These are phyloP conservation scores for Epipyxis sp. DNA, from an alignment of 108 stramenopile genomes.

Conservation along the genomic window DNA sequence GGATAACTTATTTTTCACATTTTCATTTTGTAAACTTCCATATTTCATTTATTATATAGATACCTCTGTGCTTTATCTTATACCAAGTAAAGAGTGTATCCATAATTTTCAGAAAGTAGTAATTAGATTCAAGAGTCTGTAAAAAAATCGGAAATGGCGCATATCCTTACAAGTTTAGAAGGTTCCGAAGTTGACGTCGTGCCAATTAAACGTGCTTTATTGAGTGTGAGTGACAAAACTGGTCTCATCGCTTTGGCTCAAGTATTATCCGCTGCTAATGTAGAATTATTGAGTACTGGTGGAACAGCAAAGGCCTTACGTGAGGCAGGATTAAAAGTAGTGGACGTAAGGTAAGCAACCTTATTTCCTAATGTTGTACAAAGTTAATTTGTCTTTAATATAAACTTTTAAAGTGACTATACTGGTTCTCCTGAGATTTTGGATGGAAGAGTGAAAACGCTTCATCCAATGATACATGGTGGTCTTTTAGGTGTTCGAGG, in stretches of 20 bases:
- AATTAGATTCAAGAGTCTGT: no score
- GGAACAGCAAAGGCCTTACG: constrained; percentile 76
- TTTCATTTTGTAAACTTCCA: no score
- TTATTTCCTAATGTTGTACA: no score
- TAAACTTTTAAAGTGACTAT: no score
- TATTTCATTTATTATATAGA: no score
- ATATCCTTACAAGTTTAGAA: constrained; percentile 12
- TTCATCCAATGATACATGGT: constrained; percentile 97
- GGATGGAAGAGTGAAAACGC: constrained; percentile 97
- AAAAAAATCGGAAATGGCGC: constrained; percentile 22
- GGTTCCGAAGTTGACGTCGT: constrained; percentile 66
- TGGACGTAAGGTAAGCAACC: no score
- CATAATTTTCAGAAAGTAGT: no score
- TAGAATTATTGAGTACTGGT: constrained; percentile 91
- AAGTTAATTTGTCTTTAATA: no score
- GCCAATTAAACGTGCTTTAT: constrained; percentile 77
- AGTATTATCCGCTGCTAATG: constrained; percentile 69
- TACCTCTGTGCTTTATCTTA: no score
- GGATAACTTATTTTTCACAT: no score
- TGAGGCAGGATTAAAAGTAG: constrained; percentile 71
- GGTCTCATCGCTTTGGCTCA: constrained; percentile 86
- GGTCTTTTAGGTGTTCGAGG: constrained; percentile 90
- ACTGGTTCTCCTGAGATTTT: constrained; percentile 88
- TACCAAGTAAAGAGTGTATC: no score
- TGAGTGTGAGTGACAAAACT: constrained; percentile 91